These are phyloP conservation scores for Fusarium succisae DNA, from an alignment of 2,329 filamentous ascomycete genomes.

Conservation along the genomic window DNA sequence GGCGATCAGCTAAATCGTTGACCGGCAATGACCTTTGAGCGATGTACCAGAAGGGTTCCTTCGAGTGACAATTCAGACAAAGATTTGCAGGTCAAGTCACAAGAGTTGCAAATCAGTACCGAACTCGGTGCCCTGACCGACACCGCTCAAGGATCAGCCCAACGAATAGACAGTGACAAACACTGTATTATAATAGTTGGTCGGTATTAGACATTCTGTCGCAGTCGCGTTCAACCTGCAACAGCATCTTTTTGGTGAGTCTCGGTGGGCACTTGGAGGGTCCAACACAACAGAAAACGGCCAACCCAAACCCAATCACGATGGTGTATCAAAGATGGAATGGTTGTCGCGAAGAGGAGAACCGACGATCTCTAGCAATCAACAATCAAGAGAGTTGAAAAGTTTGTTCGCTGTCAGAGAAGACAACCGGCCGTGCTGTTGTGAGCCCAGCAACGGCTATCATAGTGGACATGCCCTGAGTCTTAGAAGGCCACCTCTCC, in stretches of 20 bases:
- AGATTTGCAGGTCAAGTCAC: constrained; percentile 26
- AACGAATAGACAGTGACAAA: constrained; percentile 9
- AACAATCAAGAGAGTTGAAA: background rate
- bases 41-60: constrained; percentile 15
- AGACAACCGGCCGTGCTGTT: background rate
- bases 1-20: constrained; percentile 10
- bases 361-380: constrained; percentile 12
- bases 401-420: constrained; percentile 9
- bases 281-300: constrained; percentile 17
- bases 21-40: constrained; percentile 9
- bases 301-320: constrained; percentile 12
- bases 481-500: constrained; percentile 13
- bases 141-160: constrained; percentile 22
- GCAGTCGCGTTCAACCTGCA: constrained; percentile 19
- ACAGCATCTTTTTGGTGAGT: constrained; percentile 25
- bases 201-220: constrained; percentile 14
- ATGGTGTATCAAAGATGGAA: constrained; percentile 2
- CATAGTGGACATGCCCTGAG: constrained; percentile 15
- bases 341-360: constrained; percentile 2
- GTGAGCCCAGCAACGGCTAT: constrained; percentile 5
- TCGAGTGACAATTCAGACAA: constrained; percentile 20
- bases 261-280: background rate
- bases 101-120: constrained; percentile 29
- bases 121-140: constrained; percentile 28
- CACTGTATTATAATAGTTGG: constrained; percentile 24